A percentile compares a stretch with the other conserved stretches of the same genome.
Evolutionary conservation across 768 basidiomycete genomes (phyloP).

Genomic region (Kwoniella mangroviensis): DNA sequence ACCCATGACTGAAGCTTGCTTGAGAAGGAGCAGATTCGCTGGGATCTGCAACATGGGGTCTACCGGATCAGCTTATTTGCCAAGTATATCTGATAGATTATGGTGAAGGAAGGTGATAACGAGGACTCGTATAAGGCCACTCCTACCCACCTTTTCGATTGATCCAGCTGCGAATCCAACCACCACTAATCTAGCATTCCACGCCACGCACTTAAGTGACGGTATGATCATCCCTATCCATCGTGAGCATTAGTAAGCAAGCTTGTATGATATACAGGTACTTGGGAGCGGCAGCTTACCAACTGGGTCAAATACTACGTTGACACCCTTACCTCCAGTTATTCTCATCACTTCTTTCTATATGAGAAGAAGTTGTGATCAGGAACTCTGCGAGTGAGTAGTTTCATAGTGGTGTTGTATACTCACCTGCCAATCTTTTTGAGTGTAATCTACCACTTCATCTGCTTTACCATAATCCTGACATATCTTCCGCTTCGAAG

Average conservation of each 20-base stretch:
- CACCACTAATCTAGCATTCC: conserved; percentile 91
- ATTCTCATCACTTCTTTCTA: conserved; percentile 81
- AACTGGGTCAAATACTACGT: conserved; percentile 57
- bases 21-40: conserved; percentile 74
- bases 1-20: conserved; percentile 82
- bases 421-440: conserved; percentile 69
- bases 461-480: conserved; percentile 81
- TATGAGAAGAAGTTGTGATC: neutral
- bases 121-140: too few relatives aligned
- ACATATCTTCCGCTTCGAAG: conserved; percentile 76
- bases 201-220: conserved; percentile 82
- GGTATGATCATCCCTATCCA: conserved; percentile 65
- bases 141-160: conserved; percentile 89
- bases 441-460: conserved; percentile 75
- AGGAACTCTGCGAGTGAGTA: too few relatives aligned
- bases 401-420: neutral
- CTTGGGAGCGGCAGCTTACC: conserved; percentile 41
- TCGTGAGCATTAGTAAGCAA: conserved; percentile 59
- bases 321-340: conserved; percentile 81
- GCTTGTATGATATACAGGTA: conserved; percentile 61
- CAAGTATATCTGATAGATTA: too few relatives aligned
- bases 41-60: conserved; percentile 68
- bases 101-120: too few relatives aligned
- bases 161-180: conserved; percentile 86
- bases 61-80: neutral